Conservation (phyloP, 305 asterid genomes). For the Ilex paraguariensis region DNA sequence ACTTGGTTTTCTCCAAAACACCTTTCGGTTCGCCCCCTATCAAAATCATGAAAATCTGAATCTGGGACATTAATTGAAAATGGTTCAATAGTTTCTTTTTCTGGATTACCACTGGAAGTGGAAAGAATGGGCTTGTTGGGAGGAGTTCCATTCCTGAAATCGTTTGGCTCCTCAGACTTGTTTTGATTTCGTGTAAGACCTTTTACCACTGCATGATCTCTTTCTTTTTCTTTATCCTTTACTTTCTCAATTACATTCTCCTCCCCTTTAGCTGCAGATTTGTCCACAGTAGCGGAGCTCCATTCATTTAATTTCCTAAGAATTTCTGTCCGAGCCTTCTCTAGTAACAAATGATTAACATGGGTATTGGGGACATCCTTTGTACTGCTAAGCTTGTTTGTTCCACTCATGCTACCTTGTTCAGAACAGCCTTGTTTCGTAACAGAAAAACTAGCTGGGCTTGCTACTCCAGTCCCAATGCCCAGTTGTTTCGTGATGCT, state of each 20-base stretch:
- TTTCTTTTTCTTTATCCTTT: constrained; percentile 22
- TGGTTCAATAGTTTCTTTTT: constrained; percentile 3
- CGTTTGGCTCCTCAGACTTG: constrained; percentile 3
- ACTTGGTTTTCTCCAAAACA: constrained; percentile 62
- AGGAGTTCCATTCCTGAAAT: background rate
- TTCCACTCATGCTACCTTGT: constrained; percentile 4
- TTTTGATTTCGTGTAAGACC: constrained; percentile 1
- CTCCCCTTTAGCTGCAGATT: constrained; percentile 19
- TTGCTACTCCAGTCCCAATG: constrained; percentile 7
- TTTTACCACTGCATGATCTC: constrained; percentile 8
- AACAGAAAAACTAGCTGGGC: constrained; percentile 6
- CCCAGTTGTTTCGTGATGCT: constrained; percentile 25
- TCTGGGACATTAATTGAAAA: constrained; percentile 20
- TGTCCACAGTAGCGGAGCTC: constrained; percentile 24
- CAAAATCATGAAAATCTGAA: constrained; percentile 69
- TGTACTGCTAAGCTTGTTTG: constrained; percentile 5
- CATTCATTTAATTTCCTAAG: constrained; percentile 26
- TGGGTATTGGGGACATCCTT: constrained; percentile 1
- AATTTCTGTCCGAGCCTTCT: constrained; percentile 55
- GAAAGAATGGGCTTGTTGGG: constrained; percentile 4
- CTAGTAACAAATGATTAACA: constrained; percentile 23
- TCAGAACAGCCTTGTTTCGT: background rate
- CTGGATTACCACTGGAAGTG: constrained; percentile 4
- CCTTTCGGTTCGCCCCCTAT: constrained; percentile 43
- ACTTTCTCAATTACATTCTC: constrained; percentile 10